Evolutionary conservation across 2,329 filamentous ascomycete genomes (phyloP).

Genomic region (Trichoderma afroharzianum): DNA sequence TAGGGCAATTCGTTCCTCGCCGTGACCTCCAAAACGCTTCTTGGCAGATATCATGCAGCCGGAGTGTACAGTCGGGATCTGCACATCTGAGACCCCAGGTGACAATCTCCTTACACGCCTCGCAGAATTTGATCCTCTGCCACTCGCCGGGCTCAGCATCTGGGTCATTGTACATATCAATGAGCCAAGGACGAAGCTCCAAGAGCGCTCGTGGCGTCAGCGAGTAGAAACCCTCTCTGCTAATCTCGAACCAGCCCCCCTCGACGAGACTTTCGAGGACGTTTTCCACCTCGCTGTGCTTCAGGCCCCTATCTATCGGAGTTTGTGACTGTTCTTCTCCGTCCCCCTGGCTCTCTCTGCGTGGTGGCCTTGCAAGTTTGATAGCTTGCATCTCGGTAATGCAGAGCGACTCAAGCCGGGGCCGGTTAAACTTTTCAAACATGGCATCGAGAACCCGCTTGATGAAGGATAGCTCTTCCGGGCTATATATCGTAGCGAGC

Average conservation of each 20-base stretch:
- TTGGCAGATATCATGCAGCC: constrained; percentile 75
- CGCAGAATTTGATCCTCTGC: constrained; percentile 80
- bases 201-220: constrained; percentile 75
- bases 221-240: constrained; percentile 66
- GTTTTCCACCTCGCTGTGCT: constrained; percentile 71
- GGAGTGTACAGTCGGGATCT: constrained; percentile 61
- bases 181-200: constrained; percentile 79
- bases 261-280: constrained; percentile 67
- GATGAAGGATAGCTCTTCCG: constrained; percentile 86
- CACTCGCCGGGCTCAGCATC: constrained; percentile 57
- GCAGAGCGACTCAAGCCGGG: constrained; percentile 77
- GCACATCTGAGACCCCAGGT: constrained; percentile 78
- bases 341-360: constrained; percentile 32
- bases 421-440: constrained; percentile 84
- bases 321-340: constrained; percentile 33
- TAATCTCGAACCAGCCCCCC: constrained; percentile 83
- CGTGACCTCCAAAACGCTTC: constrained; percentile 69
- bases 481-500: constrained; percentile 72
- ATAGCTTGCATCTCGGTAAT: constrained; percentile 75
- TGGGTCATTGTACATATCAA: constrained; percentile 84
- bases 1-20: constrained; percentile 61
- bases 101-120: constrained; percentile 84
- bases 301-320: constrained; percentile 56
- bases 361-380: constrained; percentile 58
- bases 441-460: constrained; percentile 85